phyloP scores from a whole-genome alignment of 352 stramenopile species.

The Globisporangium carolinianum region DNA sequence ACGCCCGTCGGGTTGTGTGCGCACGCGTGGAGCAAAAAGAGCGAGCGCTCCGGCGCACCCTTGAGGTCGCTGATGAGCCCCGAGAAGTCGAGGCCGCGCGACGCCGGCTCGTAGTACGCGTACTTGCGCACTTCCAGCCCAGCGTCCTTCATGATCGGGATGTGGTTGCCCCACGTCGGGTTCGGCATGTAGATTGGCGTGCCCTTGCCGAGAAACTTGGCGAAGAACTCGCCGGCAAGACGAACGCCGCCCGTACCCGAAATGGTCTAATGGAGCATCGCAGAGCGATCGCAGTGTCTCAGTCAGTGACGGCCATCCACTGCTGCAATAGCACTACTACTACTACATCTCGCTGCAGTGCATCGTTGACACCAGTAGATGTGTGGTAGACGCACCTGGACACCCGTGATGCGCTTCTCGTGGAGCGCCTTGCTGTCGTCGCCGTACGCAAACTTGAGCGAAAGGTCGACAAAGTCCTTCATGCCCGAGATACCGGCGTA shows the following conservation, averaged over 20 bases:
- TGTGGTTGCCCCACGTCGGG: slow-evolving; percentile 99
- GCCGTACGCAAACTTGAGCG: slow-evolving; percentile 96
- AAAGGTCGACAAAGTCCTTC: slow-evolving; percentile 94
- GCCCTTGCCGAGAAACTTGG: slow-evolving; percentile 79
- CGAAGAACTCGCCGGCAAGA: slow-evolving; percentile 94
- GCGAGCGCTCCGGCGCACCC: slow-evolving; percentile 88
- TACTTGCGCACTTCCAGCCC: slow-evolving; percentile 77
- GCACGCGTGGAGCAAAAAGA: slow-evolving; percentile 98
- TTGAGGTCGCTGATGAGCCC: slow-evolving; percentile 94
- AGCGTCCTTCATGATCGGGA: slow-evolving; percentile 89
- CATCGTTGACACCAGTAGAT: too few relatives aligned
- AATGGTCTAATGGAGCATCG: slow-evolving; percentile 80
- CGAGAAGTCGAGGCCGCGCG: slow-evolving; percentile 89
- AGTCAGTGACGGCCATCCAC: too few relatives aligned
- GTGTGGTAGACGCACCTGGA: slow-evolving; percentile 54
- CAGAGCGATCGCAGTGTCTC: not conserved
- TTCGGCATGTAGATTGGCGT: slow-evolving; percentile 97
- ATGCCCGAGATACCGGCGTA: slow-evolving; percentile 96
- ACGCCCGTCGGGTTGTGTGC: slow-evolving; percentile 99
- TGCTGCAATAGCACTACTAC: too few relatives aligned
- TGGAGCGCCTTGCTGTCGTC: slow-evolving; percentile 89
- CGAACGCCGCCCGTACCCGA: slow-evolving; percentile 97
- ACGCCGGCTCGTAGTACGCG: slow-evolving; percentile 82
- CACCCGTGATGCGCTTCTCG: slow-evolving; percentile 90
- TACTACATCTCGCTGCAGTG: too few relatives aligned